Conservation (phyloP, 805 yeast genomes). For the Sungouiozyma ichnusensis region DNA sequence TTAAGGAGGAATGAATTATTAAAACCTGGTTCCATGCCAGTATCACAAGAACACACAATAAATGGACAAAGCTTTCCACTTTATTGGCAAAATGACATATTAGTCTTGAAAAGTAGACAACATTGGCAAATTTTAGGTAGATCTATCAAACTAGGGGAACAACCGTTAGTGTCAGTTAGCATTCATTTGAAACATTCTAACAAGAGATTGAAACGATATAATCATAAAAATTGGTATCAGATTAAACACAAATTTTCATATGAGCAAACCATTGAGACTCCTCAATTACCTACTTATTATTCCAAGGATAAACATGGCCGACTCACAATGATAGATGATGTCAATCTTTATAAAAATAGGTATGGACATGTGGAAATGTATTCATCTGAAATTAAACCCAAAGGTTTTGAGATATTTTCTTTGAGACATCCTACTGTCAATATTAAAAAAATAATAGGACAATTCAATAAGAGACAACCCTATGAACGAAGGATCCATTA, state of each 20-base stretch:
- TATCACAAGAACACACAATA: background rate
- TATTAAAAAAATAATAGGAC: slow-evolving; percentile 5
- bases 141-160: slow-evolving; percentile 5
- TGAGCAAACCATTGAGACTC: slow-evolving; percentile 18
- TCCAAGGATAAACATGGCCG: slow-evolving; percentile 5
- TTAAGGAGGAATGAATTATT: slow-evolving; percentile 10
- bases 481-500: slow-evolving; percentile 12
- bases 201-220: slow-evolving; percentile 6
- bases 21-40: slow-evolving; percentile 1
- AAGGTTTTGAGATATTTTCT: slow-evolving; percentile 11
- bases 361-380: slow-evolving; percentile 20
- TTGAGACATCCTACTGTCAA: background rate
- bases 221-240: slow-evolving; percentile 4
- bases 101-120: slow-evolving; percentile 13
- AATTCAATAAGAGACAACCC: slow-evolving; percentile 6
- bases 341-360: slow-evolving; percentile 12
- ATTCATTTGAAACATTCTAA: slow-evolving; percentile 3
- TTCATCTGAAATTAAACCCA: slow-evolving; percentile 9
- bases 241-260: slow-evolving; percentile 14
- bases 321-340: slow-evolving; percentile 6
- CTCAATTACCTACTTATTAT: slow-evolving; percentile 7
- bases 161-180: slow-evolving; percentile 9
- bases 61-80: slow-evolving; percentile 3
- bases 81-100: slow-evolving; percentile 12
- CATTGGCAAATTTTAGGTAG: slow-evolving; percentile 24